Conservation (phyloP, 2,329 filamentous ascomycete genomes). For the Penicillium hesseltinei region DNA sequence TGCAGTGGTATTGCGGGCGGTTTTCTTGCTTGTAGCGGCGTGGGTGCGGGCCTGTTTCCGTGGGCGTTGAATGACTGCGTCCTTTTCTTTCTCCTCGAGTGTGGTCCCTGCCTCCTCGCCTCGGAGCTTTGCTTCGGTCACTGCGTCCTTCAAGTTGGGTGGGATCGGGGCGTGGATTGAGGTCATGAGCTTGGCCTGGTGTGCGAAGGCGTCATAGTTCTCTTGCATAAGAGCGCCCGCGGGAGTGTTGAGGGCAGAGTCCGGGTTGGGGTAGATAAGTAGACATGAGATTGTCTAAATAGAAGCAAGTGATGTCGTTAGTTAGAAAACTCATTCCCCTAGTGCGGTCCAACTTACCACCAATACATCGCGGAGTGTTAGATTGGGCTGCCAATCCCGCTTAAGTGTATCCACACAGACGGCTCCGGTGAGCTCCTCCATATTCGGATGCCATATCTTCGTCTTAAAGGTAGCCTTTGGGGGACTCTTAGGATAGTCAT, state of each 20-base stretch:
- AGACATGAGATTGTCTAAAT: constrained; percentile 60
- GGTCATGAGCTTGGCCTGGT: constrained; percentile 60
- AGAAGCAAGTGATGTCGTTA: neutral
- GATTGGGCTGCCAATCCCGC: constrained; percentile 58
- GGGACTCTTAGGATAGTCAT: constrained; percentile 51
- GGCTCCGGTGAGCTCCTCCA: constrained; percentile 60
- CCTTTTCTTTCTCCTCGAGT: constrained; percentile 25
- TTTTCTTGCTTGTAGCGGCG: constrained; percentile 13
- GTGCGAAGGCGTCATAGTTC: constrained; percentile 57
- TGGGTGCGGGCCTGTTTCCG: constrained; percentile 16
- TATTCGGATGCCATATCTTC: constrained; percentile 63
- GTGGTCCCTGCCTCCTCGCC: constrained; percentile 49
- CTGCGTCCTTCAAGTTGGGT: constrained; percentile 42
- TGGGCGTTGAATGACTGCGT: constrained; percentile 15
- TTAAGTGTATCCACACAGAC: constrained; percentile 66
- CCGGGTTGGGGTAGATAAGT: constrained; percentile 63
- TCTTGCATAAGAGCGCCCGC: constrained; percentile 60
- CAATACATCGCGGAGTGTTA: constrained; percentile 60
- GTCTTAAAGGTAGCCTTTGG: constrained; percentile 60
- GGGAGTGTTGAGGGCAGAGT: constrained; percentile 61
- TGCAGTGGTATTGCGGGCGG: constrained; percentile 6
- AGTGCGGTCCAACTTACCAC: constrained; percentile 35
- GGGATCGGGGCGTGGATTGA: constrained; percentile 60
- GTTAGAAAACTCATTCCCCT: neutral
- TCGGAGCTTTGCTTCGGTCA: constrained; percentile 54